Evolutionary conservation across 1,284 basidiomycete genomes (phyloP).

Genomic region (Moniliella sp.): DNA sequence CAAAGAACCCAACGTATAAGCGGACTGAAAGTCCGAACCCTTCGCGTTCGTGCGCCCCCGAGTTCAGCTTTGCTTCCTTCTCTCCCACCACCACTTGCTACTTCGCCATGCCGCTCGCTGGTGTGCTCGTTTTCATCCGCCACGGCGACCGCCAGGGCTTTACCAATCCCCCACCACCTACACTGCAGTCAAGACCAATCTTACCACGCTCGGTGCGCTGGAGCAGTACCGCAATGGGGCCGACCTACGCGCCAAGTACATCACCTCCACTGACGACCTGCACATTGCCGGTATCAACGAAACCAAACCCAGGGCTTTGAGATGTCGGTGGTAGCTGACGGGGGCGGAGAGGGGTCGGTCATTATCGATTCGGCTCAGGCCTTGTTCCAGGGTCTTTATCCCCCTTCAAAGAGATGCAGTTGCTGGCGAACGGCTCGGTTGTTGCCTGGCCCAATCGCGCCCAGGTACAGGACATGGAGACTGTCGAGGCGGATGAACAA

Average conservation of each 20-base stretch:
- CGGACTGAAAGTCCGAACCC: too few species aligned
- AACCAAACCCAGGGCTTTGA: slow-evolving; percentile 7
- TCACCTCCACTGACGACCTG: slow-evolving; percentile 45
- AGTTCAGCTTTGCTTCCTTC: too few species aligned
- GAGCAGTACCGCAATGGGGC: slow-evolving; percentile 52
- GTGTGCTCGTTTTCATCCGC: slow-evolving; percentile 57
- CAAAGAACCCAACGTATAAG: too few species aligned
- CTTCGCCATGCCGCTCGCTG: slow-evolving; percentile 39
- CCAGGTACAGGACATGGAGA: slow-evolving; percentile 48
- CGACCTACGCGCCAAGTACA: slow-evolving; percentile 49
- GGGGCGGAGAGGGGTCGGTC: slow-evolving; percentile 57
- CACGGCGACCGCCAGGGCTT: slow-evolving; percentile 57
- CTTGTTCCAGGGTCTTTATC: slow-evolving; percentile 29
- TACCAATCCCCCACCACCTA: slow-evolving; percentile 42
- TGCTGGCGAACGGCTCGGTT: slow-evolving; percentile 48
- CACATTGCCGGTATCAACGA: slow-evolving; percentile 44
- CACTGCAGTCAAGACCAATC: slow-evolving; percentile 48
- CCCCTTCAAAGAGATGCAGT: slow-evolving; percentile 14
- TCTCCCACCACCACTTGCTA: too few species aligned
- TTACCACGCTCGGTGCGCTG: slow-evolving; percentile 55
- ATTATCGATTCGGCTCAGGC: slow-evolving; percentile 50
- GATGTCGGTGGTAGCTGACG: slow-evolving; percentile 27
- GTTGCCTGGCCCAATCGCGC: slow-evolving; percentile 56
- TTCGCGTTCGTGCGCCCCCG: too few species aligned
- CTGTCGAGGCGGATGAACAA: slow-evolving; percentile 53